These are phyloP conservation scores for Fragilariopsis cylindrus DNA, from an alignment of 108 stramenopile genomes.

Conservation along the genomic window DNA sequence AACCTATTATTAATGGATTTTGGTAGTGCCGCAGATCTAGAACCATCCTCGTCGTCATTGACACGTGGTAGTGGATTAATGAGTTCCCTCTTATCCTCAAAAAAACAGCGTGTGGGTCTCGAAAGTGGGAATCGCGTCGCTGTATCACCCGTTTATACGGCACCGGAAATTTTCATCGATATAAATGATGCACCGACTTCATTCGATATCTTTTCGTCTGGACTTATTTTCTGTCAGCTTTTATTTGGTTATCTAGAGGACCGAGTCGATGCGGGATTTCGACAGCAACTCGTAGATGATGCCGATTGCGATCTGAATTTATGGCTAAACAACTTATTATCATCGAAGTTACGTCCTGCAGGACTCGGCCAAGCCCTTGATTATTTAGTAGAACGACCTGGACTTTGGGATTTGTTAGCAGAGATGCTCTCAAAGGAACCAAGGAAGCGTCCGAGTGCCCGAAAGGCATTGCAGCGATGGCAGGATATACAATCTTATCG, in stretches of 20 bases:
- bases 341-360: slow-evolving; percentile 44
- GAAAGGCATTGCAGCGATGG: slow-evolving; percentile 44
- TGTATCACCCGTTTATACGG: slow-evolving; percentile 72
- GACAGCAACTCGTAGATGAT: slow-evolving; percentile 58
- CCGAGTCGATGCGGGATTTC: slow-evolving; percentile 71
- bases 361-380: slow-evolving; percentile 64
- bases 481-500: slow-evolving; percentile 23
- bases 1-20: slow-evolving; percentile 69
- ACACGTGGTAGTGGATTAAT: slow-evolving; percentile 1
- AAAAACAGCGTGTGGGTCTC: slow-evolving; percentile 50
- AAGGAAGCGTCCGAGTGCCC: slow-evolving; percentile 46
- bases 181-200: slow-evolving; percentile 32
- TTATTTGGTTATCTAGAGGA: slow-evolving; percentile 77
- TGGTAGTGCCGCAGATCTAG: slow-evolving; percentile 80
- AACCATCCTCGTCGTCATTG: slow-evolving; percentile 35
- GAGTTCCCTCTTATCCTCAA: slow-evolving; percentile 26
- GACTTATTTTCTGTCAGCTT: slow-evolving; percentile 71
- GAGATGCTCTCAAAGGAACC: slow-evolving; percentile 60
- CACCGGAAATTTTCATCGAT: slow-evolving; percentile 67
- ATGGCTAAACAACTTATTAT: slow-evolving; percentile 57
- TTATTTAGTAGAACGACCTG: slow-evolving; percentile 64
- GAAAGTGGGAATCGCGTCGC: slow-evolving; percentile 54
- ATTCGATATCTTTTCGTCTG: slow-evolving; percentile 76
- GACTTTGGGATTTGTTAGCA: slow-evolving; percentile 68
- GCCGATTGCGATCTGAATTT: slow-evolving; percentile 67